These are phyloP conservation scores for Hyaloscypha variabilis DNA, from an alignment of 495 filamentous ascomycete genomes.

Conservation along the genomic window DNA sequence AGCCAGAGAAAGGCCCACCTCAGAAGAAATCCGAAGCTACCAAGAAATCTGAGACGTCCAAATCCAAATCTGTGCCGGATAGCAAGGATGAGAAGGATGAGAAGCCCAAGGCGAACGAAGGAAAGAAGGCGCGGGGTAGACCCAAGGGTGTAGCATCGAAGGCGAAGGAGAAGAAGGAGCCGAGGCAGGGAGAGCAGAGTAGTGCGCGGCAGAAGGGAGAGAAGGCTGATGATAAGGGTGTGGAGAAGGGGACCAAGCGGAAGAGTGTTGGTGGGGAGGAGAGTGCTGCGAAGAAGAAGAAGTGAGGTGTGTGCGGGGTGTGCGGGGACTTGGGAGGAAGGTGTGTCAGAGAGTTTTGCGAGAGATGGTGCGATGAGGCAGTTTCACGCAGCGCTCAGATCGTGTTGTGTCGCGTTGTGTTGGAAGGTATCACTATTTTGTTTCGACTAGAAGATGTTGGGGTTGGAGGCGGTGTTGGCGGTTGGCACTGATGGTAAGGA, in stretches of 20 bases:
- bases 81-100: background rate
- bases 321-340: too few relatives aligned
- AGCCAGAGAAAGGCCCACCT: constrained; percentile 50
- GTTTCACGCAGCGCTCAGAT: background rate
- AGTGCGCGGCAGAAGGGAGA: constrained; percentile 18
- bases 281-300: constrained; percentile 4
- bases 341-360: too few relatives aligned
- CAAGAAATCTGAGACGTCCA: constrained; percentile 15
- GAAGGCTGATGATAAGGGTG: constrained; percentile 6
- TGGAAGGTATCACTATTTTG: background rate
- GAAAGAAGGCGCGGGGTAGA: background rate
- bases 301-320: constrained; percentile 2
- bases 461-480: background rate
- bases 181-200: constrained; percentile 15
- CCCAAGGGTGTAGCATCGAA: background rate
- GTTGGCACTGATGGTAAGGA: background rate
- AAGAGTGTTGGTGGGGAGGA: constrained; percentile 10
- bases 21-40: constrained; percentile 41
- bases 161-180: constrained; percentile 16
- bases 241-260: background rate
- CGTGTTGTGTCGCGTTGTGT: background rate
- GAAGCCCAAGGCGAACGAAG: constrained; percentile 5
- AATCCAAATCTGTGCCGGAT: background rate
- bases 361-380: background rate
- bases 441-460: background rate